phyloP scores from a whole-genome alignment of 2,329 filamentous ascomycete genomes.

The Colletotrichum lindemuthianum region DNA sequence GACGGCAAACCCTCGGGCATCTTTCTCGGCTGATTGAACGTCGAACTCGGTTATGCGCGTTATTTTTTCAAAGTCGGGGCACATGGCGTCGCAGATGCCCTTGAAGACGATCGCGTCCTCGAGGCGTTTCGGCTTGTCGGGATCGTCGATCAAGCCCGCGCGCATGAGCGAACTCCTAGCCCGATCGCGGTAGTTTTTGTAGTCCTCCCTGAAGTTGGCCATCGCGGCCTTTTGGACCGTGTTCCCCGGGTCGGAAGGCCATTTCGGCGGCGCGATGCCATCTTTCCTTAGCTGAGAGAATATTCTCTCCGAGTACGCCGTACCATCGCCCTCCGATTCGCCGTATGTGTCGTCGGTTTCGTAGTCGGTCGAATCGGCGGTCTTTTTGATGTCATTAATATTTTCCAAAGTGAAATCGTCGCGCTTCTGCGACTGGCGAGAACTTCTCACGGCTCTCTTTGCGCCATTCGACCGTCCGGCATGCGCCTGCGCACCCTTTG shows the following conservation, averaged over 20 bases:
- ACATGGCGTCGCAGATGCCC: constrained; percentile 76
- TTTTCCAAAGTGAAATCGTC: constrained; percentile 28
- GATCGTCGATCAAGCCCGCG: constrained; percentile 71
- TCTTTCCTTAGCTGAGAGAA: constrained; percentile 64
- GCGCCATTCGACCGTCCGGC: constrained; percentile 27
- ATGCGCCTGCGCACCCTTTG: constrained; percentile 33
- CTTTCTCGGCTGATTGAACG: constrained; percentile 66
- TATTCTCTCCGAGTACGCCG: constrained; percentile 61
- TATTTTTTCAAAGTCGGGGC: constrained; percentile 73
- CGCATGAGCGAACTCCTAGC: constrained; percentile 67
- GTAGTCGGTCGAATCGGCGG: constrained; percentile 21
- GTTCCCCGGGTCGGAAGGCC: constrained; percentile 66
- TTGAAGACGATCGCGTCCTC: constrained; percentile 74
- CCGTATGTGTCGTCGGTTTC: constrained; percentile 36
- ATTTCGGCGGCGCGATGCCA: constrained; percentile 62
- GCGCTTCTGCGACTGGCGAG: constrained; percentile 25
- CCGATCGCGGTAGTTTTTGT: constrained; percentile 66
- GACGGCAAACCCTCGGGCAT: constrained; percentile 54
- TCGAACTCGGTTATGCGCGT: constrained; percentile 71
- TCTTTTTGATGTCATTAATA: constrained; percentile 6
- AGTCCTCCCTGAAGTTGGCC: constrained; percentile 64
- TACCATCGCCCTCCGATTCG: constrained; percentile 34
- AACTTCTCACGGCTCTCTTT: constrained; percentile 25
- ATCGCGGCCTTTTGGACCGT: constrained; percentile 58
- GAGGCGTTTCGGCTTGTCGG: constrained; percentile 69